These are phyloP conservation scores for Atalantia buxifolia DNA, from an alignment of 345 rosid genomes.

Conservation along the genomic window DNA sequence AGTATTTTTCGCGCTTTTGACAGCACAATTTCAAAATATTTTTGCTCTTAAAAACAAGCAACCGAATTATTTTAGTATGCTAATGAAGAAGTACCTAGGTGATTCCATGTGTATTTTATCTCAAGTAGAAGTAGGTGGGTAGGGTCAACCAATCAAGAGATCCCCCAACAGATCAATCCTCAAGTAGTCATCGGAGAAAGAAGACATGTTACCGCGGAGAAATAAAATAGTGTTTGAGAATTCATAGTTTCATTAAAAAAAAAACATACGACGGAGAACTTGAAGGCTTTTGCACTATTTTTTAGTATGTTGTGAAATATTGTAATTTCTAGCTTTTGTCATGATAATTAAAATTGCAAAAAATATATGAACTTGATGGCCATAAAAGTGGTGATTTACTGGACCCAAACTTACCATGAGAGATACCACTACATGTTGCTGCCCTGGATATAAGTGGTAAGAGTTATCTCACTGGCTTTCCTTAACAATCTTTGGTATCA, in stretches of 20 bases:
- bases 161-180: neutral
- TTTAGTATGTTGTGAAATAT: neutral
- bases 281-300: neutral
- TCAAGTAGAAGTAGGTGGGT: neutral
- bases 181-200: neutral
- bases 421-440: neutral
- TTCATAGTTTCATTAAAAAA: neutral
- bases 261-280: neutral
- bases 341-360: neutral
- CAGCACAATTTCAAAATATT: neutral
- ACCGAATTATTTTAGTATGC: neutral
- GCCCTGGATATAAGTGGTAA: neutral
- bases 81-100: neutral
- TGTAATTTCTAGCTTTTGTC: neutral
- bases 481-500: slow-evolving; percentile 6
- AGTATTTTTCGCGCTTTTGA: neutral
- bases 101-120: neutral
- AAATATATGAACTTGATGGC: neutral
- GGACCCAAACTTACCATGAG: neutral
- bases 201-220: neutral
- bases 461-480: neutral
- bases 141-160: neutral
- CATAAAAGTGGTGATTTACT: neutral
- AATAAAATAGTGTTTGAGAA: neutral
- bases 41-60: neutral